Base-by-base conservation (phyloP, 2,329 filamentous ascomycete species). In the Epichloe baconii region DNA sequence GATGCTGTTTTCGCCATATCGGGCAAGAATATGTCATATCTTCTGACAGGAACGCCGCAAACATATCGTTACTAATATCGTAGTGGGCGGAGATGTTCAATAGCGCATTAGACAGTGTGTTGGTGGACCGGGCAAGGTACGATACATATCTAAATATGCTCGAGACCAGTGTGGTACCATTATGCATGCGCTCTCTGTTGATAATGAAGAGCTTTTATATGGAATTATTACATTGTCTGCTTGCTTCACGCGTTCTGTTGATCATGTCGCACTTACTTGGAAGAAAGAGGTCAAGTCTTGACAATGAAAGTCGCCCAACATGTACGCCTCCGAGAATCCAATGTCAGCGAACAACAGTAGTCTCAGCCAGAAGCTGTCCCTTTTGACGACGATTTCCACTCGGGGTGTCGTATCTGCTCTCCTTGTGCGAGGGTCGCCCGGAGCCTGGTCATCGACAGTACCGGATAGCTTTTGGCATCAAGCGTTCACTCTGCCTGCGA, bases 21-120 rank as follows among this genome's bases (percentile, higher is more conserved):
- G 83, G 78, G 61, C 83, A 86, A 0, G 82, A 86, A 59, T 86
- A 87, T 4, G 83, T 86, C 83, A 88, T 87, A 60, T 87, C 84
- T n/a, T 77, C 72, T 0, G 82, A 85, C 31, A 87, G 70, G 57
- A 87, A 87, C 0, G 83, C 81, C 5, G 82, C 80, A 58, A 88
- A 87, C 80, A 87, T 85, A 52, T 82, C 80, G 60, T 88, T 88
- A 56, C 79, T 82, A 55, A 87, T 85, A 59, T 88, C 84, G 62
- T 88, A 88, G 57, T 88, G 85, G 4, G 83, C 82, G 2, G 77
- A 77, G 49, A 85, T 80, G 61, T 88, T 86, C 43, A 85, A 69
- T 11, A 79, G 72, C 1, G 79, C 71, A 56, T 78, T 79, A 1
- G 73, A 72, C 12, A 80, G 62, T 6, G 75, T 80, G 59, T 83